These are phyloP conservation scores for Ganoderma meredithae DNA, from an alignment of 1,284 basidiomycete genomes.

Conservation along the genomic window DNA sequence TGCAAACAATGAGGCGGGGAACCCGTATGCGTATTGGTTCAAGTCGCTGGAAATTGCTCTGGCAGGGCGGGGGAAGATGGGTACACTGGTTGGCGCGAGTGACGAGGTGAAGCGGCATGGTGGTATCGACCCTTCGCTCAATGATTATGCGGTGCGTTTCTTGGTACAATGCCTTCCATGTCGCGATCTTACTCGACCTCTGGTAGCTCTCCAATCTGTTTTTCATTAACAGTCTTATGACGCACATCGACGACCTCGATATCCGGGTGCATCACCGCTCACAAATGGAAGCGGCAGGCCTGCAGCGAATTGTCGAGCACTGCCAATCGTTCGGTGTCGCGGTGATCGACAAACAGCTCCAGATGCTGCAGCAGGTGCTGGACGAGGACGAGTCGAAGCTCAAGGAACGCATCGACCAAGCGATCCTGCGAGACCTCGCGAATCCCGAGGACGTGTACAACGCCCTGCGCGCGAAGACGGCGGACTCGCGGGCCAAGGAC, in stretches of 20 bases:
- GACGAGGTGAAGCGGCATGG: constrained; percentile 79
- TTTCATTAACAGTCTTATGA: constrained; percentile 73
- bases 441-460: constrained; percentile 90
- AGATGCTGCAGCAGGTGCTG: constrained; percentile 70
- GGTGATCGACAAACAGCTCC: constrained; percentile 74
- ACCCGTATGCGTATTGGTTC: constrained; percentile 91
- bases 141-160: constrained; percentile 82
- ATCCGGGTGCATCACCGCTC: constrained; percentile 85
- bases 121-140: constrained; percentile 71
- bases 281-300: constrained; percentile 89
- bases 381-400: constrained; percentile 85
- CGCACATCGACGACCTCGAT: constrained; percentile 77
- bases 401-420: constrained; percentile 80
- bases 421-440: constrained; percentile 79
- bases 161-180: too few species aligned
- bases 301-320: constrained; percentile 78
- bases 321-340: constrained; percentile 74
- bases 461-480: constrained; percentile 77
- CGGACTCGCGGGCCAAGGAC: constrained; percentile 82
- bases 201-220: constrained; percentile 72
- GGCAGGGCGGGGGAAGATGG: constrained; percentile 92
- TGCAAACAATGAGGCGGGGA: constrained; percentile 62
- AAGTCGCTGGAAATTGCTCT: constrained; percentile 82
- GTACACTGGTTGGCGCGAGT: constrained; percentile 92
- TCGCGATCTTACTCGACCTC: constrained; percentile 9